Conservation (phyloP, 257 asterid genomes). For the Lycium ferocissimum region DNA sequence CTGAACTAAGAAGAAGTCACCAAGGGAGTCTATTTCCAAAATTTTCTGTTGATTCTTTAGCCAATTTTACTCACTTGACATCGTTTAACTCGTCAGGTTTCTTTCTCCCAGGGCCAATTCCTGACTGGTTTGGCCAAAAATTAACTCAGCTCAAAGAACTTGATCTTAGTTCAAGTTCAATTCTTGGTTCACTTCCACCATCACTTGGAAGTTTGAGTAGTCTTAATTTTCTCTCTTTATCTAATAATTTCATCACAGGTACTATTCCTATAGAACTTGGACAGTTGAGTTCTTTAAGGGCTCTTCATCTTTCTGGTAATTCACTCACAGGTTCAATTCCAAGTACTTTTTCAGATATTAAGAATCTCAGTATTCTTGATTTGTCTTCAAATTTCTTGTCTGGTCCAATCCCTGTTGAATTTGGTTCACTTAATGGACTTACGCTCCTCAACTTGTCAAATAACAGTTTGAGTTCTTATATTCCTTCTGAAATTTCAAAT, state of each 20-base stretch:
- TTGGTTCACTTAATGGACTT: conserved; percentile 55
- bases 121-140: conserved; percentile 65
- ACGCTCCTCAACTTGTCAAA: conserved; percentile 49
- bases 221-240: conserved; percentile 49
- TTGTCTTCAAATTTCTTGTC: conserved; percentile 63
- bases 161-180: conserved; percentile 73
- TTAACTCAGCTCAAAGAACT: conserved; percentile 55
- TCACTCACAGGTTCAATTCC: conserved; percentile 68
- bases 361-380: conserved; percentile 61
- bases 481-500: conserved; percentile 62
- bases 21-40: conserved; percentile 45
- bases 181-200: conserved; percentile 65
- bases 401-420: conserved; percentile 54
- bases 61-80: conserved; percentile 44
- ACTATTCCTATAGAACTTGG: conserved; percentile 62
- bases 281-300: conserved; percentile 43
- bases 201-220: conserved; percentile 53
- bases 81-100: conserved; percentile 69
- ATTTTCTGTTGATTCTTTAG: conserved; percentile 64
- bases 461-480: conserved; percentile 55
- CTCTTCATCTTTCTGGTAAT: conserved; percentile 66
- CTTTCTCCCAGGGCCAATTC: conserved; percentile 62
- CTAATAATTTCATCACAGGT: conserved; percentile 65
- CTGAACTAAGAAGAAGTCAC: conserved; percentile 55
- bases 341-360: conserved; percentile 48